Conservation (phyloP, 208 protist genomes). For the Acanthamoeba sp. region DNA sequence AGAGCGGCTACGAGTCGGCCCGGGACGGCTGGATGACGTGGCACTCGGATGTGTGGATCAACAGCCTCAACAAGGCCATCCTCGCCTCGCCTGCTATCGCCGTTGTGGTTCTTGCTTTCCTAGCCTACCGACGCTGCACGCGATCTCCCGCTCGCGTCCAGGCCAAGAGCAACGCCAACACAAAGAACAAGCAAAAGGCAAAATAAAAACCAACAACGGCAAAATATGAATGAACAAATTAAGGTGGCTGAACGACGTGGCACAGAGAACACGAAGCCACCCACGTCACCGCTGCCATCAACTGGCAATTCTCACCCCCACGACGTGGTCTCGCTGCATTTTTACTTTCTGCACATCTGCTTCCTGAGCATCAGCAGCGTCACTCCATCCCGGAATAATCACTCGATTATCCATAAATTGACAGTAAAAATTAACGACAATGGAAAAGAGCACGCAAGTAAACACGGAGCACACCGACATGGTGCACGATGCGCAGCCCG, state of each 20-base stretch:
- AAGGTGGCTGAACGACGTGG: neutral
- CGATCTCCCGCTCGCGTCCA: no score
- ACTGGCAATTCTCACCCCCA: neutral
- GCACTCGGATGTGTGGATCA: slow-evolving; percentile 37
- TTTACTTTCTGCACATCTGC: no score
- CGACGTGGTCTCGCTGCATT: neutral
- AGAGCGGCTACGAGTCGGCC: neutral
- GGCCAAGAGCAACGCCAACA: neutral
- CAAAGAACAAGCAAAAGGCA: neutral
- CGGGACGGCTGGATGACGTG: neutral
- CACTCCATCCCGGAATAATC: neutral
- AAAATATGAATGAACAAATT: neutral
- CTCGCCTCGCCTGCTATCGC: neutral
- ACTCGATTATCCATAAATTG: neutral
- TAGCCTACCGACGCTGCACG: neutral
- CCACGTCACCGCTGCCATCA: neutral
- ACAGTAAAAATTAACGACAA: neutral
- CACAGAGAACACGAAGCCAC: neutral
- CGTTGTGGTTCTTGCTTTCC: neutral
- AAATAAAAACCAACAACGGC: neutral
- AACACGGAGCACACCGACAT: slow-evolving; percentile 55
- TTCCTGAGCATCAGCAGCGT: no score
- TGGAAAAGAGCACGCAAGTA: slow-evolving; percentile 20
- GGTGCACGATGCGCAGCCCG: slow-evolving; percentile 97
- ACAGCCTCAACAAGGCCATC: slow-evolving; percentile 12